phyloP scores from a whole-genome alignment of 202 grass and related monocot species.

The Dendrocalamus latiflorus region DNA sequence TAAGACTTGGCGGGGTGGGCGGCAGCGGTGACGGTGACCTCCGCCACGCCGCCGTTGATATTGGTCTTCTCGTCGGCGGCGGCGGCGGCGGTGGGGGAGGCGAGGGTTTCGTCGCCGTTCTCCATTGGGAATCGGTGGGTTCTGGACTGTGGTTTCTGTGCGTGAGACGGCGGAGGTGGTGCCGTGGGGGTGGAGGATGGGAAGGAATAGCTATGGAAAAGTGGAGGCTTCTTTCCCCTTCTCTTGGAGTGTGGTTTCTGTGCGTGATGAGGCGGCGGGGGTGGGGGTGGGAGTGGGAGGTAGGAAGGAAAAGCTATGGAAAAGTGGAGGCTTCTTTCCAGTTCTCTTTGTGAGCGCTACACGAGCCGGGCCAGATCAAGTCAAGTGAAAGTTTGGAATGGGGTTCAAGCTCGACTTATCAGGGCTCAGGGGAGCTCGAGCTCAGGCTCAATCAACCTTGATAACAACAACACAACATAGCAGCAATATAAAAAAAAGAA shows the following conservation, averaged over 20 bases:
- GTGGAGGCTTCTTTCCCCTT: constrained; percentile 1
- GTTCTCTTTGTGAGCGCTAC: background rate
- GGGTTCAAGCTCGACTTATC: no score
- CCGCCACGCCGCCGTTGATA: constrained; percentile 14
- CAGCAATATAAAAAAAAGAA: no score
- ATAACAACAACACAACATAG: no score
- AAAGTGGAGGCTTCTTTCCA: background rate
- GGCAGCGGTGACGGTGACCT: background rate
- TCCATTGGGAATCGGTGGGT: constrained; percentile 35
- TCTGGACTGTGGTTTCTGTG: constrained; percentile 18
- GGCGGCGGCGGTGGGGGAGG: constrained; percentile 13
- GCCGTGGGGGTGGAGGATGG: background rate
- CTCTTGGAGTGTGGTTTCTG: no score
- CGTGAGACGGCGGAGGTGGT: background rate
- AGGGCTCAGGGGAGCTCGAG: no score
- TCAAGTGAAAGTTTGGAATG: no score
- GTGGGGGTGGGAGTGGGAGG: background rate
- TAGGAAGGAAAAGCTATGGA: background rate
- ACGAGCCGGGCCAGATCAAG: background rate
- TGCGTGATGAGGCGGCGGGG: background rate
- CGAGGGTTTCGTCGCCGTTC: constrained; percentile 46
- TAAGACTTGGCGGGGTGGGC: constrained; percentile 29
- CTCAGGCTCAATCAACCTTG: no score
- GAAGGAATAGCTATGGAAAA: background rate
- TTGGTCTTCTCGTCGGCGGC: background rate